Conservation (phyloP, 2,329 filamentous ascomycete species). For the Colletotrichum sidae region DNA sequence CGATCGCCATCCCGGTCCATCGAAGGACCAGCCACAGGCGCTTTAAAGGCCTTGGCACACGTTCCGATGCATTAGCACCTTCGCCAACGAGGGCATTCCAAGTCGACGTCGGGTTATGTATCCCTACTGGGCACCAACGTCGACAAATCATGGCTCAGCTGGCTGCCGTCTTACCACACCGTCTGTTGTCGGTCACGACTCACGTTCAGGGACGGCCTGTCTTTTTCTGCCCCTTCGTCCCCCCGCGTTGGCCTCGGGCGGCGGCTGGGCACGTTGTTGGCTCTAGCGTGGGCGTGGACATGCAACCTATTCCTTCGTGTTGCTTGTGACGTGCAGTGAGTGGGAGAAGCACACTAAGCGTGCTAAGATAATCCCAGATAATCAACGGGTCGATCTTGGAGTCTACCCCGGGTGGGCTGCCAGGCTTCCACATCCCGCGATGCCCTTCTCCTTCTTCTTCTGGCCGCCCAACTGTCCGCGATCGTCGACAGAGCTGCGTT, state of each 20-base stretch:
- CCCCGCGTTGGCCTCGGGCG: slow-evolving; percentile 2
- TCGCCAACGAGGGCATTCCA: slow-evolving; percentile 4
- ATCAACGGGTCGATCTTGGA: slow-evolving; percentile 24
- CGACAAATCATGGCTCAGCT: slow-evolving; percentile 8
- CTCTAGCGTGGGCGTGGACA: slow-evolving; percentile 11
- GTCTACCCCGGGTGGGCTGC: slow-evolving; percentile 21
- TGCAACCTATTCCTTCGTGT: slow-evolving; percentile 4
- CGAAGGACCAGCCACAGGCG: slow-evolving; percentile 11
- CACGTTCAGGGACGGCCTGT: neutral
- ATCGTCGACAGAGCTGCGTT: neutral
- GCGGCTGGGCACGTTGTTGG: slow-evolving; percentile 22
- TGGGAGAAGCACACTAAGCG: neutral
- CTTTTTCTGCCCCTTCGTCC: neutral
- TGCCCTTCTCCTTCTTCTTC: neutral
- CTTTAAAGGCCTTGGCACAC: slow-evolving; percentile 24
- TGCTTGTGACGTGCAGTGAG: neutral
- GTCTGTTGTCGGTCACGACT: neutral
- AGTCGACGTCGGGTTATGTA: slow-evolving; percentile 10
- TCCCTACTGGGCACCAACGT: neutral
- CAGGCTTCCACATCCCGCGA: slow-evolving; percentile 20
- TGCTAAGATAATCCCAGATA: slow-evolving; percentile 13
- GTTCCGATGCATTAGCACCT: slow-evolving; percentile 27
- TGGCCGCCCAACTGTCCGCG: neutral
- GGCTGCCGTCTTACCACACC: slow-evolving; percentile 20
- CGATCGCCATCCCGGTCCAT: slow-evolving; percentile 20